These are phyloP conservation scores for Thielaviopsis euricoi DNA, from an alignment of 2,329 filamentous ascomycete species.

Conservation along the genomic window DNA sequence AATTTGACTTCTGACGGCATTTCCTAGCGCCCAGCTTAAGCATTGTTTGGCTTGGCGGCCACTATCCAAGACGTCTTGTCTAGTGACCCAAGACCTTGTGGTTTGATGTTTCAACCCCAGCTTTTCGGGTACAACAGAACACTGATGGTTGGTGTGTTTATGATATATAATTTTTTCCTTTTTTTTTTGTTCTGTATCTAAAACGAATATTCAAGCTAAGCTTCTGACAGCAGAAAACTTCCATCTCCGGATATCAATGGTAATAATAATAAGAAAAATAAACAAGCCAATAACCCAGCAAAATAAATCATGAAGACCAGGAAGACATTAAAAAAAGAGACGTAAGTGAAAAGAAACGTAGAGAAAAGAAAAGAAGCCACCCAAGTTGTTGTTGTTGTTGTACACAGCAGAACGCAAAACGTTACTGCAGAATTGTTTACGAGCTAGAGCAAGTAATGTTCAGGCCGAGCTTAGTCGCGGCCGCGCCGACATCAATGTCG, in stretches of 20 bases:
- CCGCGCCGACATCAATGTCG: slow-evolving; percentile 32
- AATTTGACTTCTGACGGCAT: background rate
- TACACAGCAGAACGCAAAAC: background rate
- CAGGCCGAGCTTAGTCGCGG: slow-evolving; percentile 22
- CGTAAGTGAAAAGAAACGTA: background rate
- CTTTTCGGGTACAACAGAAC: background rate
- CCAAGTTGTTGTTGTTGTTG: background rate
- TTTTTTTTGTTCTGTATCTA: background rate
- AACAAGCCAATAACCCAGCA: background rate
- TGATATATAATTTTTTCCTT: too few species aligned
- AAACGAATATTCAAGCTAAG: background rate
- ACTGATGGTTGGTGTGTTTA: background rate
- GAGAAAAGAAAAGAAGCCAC: background rate
- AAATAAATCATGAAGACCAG: background rate
- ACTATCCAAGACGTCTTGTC: background rate
- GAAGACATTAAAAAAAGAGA: background rate
- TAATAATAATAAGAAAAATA: background rate
- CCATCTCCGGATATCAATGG: background rate
- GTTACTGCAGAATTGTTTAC: background rate
- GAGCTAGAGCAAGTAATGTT: slow-evolving; percentile 13
- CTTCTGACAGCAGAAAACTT: background rate
- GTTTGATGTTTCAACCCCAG: background rate
- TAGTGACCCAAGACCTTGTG: background rate
- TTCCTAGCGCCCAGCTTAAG: background rate
- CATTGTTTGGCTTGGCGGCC: background rate